These are phyloP conservation scores for Coniochaeta prunicola DNA, from an alignment of 2,329 filamentous ascomycete genomes.

Conservation along the genomic window DNA sequence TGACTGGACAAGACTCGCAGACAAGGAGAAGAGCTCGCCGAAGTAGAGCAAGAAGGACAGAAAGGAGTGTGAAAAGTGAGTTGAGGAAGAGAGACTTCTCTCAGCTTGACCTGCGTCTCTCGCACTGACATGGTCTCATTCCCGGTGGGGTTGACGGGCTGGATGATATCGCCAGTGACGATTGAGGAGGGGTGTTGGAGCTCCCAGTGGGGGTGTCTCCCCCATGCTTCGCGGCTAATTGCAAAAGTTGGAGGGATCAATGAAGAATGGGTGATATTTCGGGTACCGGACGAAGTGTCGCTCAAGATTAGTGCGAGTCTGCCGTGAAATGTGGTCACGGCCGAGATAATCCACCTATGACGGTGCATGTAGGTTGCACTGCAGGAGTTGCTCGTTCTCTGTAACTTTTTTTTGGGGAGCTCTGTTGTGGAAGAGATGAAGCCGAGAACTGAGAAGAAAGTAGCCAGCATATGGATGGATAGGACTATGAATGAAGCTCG, in stretches of 20 bases:
- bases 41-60: neutral
- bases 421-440: too few relatives aligned
- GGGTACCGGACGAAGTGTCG: neutral
- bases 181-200: neutral
- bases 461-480: neutral
- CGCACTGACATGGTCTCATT: neutral
- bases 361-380: neutral
- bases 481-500: neutral
- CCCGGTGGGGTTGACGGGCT: neutral
- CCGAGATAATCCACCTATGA: too few relatives aligned
- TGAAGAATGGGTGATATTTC: neutral
- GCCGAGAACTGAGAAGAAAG: neutral
- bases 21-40: too few relatives aligned
- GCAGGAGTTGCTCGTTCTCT: neutral
- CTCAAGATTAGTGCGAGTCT: too few relatives aligned
- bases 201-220: neutral
- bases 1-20: too few relatives aligned
- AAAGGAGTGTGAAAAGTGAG: too few relatives aligned
- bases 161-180: conserved; percentile 1
- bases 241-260: neutral
- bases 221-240: neutral
- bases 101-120: neutral
- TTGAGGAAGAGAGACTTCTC: neutral
- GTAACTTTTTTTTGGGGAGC: too few relatives aligned
- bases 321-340: too few relatives aligned